Conservation (phyloP, 495 filamentous ascomycete genomes). For the Xylaria acuta region DNA sequence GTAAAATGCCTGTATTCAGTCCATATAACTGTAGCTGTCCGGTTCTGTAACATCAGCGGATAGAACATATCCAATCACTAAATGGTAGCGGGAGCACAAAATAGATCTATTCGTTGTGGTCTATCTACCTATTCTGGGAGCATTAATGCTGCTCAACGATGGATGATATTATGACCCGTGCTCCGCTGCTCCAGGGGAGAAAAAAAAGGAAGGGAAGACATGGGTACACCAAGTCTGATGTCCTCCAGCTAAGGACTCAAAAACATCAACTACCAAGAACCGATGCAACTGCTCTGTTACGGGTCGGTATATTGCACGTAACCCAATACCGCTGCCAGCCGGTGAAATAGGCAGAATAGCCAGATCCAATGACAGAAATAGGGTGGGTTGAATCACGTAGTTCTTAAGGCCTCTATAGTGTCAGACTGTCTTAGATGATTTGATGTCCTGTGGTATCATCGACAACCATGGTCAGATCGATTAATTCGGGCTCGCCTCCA, state of each 20-base stretch:
- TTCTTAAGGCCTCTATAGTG: background rate
- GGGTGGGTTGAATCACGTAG: background rate
- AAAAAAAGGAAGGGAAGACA: background rate
- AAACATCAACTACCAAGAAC: background rate
- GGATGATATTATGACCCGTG: background rate
- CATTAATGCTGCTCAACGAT: background rate
- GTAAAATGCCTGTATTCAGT: background rate
- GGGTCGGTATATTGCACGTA: background rate
- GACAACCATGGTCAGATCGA: background rate
- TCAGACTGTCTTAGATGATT: too few relatives aligned
- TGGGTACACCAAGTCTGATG: background rate
- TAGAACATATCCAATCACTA: background rate
- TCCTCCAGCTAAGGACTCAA: background rate
- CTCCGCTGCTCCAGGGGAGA: background rate
- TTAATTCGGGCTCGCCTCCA: too few relatives aligned
- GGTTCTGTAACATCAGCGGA: background rate
- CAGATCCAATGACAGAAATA: background rate
- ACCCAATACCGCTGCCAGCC: background rate
- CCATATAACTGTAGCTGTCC: background rate
- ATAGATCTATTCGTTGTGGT: background rate
- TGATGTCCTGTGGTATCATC: background rate
- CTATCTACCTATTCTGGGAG: background rate
- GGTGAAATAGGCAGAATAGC: background rate
- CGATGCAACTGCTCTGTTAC: background rate
- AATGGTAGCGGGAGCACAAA: background rate